Base-by-base conservation (phyloP, 208 protist genomes). In the Leishmania martiniquensis region DNA sequence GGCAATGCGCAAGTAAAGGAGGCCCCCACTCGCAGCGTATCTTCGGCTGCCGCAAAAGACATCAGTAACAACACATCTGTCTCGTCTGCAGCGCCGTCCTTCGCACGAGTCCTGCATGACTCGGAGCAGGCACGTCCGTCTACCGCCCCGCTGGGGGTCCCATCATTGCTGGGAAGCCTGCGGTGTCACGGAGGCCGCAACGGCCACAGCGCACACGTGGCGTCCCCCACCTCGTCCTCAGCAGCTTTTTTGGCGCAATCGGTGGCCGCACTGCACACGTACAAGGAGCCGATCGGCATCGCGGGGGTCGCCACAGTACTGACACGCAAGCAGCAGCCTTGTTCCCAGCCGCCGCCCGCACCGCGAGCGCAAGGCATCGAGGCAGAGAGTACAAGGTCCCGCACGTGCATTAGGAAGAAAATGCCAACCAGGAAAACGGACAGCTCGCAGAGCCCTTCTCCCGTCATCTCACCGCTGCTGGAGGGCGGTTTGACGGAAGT, bases 371-470 rank as follows among this genome's bases (percentile, higher is more conserved):
- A 3, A 37, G 32, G 29, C 13, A 44, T 25, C 42, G 47, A 39
- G 29, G 49, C 68, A 37, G 68, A 22, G 17, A 37, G 15, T 13
- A 44, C 29, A n/a, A 72, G 39, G 47, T 10, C 15, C 22, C 52
- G 13, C 2, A 29, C 5, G 15, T 74, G 29, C 22, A 74, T 74
- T n/a, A 12, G 22, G 42, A 79, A 78, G 37, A 69, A 44, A 22
- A 3, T 0, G 20, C 60, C 60, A 15, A 1, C 29, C 1, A 63
- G 9, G 34, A 74, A 74, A 44, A 62, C 10, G 0, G 37, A 25
- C 70, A 15, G 34, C 34, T 45, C 70, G 1, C 37, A 47, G 20
- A 29, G 70, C 70, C n/a, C 37, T 13, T 74, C 70, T n/a, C 6
- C 20, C 17, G 32, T 37, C 37, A 20, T 15, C 52, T 0, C 32